Base-by-base conservation (phyloP, 805 yeast genomes). In the Cephaloascus fragrans region DNA sequence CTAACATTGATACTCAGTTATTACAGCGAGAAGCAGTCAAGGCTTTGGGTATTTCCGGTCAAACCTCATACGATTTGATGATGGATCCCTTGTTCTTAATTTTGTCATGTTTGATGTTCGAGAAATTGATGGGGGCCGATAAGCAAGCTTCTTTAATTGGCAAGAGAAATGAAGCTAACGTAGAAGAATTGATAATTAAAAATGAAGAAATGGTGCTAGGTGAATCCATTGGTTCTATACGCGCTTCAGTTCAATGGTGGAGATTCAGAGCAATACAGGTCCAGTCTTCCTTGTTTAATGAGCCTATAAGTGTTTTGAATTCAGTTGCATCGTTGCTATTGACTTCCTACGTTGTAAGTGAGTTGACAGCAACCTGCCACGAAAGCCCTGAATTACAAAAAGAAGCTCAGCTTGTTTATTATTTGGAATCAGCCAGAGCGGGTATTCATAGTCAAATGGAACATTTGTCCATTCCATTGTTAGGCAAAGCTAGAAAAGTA, bases 221-320 rank as follows among this genome's bases (percentile, higher is more conserved):
- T 19, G 28, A 37, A 14, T 15, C 38, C 16, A 32, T 52, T 2
- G 58, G 63, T 29, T 56, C 70, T 3, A 44, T 69, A 1, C 41
- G 49, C 4, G 83, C 80, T 1, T 62, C 80, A 3, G 59, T 71
- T 3, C 62, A 64, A 34, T 84, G 93, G 90, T 84, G 93, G 93
- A 70, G 85, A 53, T 61, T 82, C 4, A 70, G 94, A 57, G 75
- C 80, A 3, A 52, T 83, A 28, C 78, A 80, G 48, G 69, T 74
- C 0, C 89, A 81, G 41, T 62, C 72, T 40, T 75, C 87, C 0
- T 53, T 83, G n/a, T 62, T 77, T 34, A 70, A 77, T 2, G 90
- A 84, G 48, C 71, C 75, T 19, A 69, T 82, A 0, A 74, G 80
- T 32, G 58, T 67, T 15, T 49, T 74, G 31, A 54, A 73, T 0